These are phyloP conservation scores for Dendrothele bispora DNA, from an alignment of 768 basidiomycete genomes.

Conservation along the genomic window DNA sequence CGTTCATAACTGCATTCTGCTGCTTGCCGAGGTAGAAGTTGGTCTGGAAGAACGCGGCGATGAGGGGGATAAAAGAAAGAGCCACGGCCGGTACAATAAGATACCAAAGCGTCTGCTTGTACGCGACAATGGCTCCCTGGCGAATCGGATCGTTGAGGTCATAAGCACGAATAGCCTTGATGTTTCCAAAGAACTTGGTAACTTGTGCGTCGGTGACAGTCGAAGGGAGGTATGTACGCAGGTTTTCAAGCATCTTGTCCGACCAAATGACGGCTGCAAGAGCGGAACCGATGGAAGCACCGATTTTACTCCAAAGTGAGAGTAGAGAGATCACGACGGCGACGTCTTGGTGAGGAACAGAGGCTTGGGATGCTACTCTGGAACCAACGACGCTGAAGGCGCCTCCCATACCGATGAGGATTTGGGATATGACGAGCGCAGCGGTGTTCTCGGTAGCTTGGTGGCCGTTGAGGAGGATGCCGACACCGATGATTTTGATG, in stretches of 20 bases:
- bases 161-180: constrained; percentile 11
- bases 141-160: constrained; percentile 9
- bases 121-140: constrained; percentile 18
- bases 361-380: constrained; percentile 45
- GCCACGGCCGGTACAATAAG: constrained; percentile 33
- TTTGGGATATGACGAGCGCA: constrained; percentile 45
- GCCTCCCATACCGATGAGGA: constrained; percentile 52
- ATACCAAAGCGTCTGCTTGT: constrained; percentile 25
- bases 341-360: constrained; percentile 50
- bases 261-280: constrained; percentile 28
- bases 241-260: constrained; percentile 20
- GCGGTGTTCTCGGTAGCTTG: constrained; percentile 18
- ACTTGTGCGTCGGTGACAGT: constrained; percentile 13
- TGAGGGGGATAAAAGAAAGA: constrained; percentile 38
- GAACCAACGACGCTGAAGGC: constrained; percentile 47
- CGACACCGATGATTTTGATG: constrained; percentile 27
- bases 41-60: constrained; percentile 33
- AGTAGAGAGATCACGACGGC: constrained; percentile 48
- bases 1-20: constrained; percentile 35
- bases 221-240: constrained; percentile 19
- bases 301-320: constrained; percentile 49
- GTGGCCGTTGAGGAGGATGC: constrained; percentile 25
- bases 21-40: constrained; percentile 38
- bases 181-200: constrained; percentile 15
- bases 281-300: constrained; percentile 44